Evolutionary conservation across 495 filamentous ascomycete genomes (phyloP).

Genomic region (Podospora sp.): DNA sequence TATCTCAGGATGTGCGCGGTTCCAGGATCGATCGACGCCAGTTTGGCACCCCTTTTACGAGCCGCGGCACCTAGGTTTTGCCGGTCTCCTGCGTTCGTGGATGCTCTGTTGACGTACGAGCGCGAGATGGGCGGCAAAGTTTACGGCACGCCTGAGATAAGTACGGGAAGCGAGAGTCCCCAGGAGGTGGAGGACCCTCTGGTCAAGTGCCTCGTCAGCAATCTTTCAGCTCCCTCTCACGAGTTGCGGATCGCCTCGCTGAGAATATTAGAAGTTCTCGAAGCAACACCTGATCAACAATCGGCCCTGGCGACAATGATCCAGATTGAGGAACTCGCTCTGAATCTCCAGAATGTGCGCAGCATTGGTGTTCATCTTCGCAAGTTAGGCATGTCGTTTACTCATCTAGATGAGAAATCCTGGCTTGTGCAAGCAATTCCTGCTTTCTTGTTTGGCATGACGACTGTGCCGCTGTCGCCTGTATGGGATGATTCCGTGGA

Average conservation of each 20-base stretch:
- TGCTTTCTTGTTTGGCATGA: constrained; percentile 83
- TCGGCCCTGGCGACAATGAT: constrained; percentile 58
- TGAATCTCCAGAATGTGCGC: constrained; percentile 73
- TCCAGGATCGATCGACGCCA: constrained; percentile 52
- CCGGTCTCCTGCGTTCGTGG: constrained; percentile 65
- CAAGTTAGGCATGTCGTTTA: constrained; percentile 67
- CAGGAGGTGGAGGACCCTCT: constrained; percentile 57
- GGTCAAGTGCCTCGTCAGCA: constrained; percentile 63
- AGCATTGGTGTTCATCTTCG: constrained; percentile 81
- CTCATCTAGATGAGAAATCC: constrained; percentile 52
- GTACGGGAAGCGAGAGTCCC: constrained; percentile 40
- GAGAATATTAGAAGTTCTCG: constrained; percentile 61
- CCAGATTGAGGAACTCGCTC: constrained; percentile 74
- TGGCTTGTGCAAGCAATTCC: constrained; percentile 76
- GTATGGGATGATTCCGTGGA: constrained; percentile 82
- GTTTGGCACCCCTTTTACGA: constrained; percentile 60
- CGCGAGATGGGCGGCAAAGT: constrained; percentile 48
- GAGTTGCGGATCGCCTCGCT: constrained; percentile 70
- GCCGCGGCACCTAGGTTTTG: constrained; percentile 63
- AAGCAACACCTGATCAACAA: constrained; percentile 38
- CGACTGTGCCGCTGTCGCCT: constrained; percentile 79
- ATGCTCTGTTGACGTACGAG: constrained; percentile 65
- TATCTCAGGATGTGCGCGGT: constrained; percentile 55
- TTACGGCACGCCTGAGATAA: constrained; percentile 28
- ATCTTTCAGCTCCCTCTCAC: constrained; percentile 72